Evolutionary conservation across 352 stramenopile genomes (phyloP).

Genomic region (Saprolegnia parasitica): DNA sequence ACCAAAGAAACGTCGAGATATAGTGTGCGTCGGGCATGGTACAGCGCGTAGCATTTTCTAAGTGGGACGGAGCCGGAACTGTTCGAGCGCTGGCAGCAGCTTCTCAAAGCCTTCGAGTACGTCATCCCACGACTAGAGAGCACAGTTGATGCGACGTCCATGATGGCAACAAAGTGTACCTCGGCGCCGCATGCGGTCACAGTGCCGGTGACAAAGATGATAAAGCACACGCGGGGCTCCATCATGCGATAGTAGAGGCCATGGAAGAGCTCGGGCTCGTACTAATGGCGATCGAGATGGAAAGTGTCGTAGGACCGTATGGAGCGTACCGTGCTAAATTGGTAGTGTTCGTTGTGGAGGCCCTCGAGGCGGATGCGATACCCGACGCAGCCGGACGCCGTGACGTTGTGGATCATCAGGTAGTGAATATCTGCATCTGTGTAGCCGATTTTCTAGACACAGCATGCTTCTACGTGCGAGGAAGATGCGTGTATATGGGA

Average conservation of each 20-base stretch:
- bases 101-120: constrained; percentile 21
- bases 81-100: constrained; percentile 8
- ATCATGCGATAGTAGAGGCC: constrained; percentile 98
- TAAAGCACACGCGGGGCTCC: constrained; percentile 93
- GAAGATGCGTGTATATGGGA: not conserved
- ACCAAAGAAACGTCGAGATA: too few species aligned
- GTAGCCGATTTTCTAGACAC: constrained; percentile 25
- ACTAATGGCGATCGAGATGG: constrained; percentile 39
- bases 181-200: constrained; percentile 94
- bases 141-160: not conserved
- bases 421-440: not conserved
- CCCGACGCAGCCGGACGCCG: constrained; percentile 87
- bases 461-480: not conserved
- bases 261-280: constrained; percentile 99
- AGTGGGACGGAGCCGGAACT: not conserved
- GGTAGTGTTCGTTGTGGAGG: constrained; percentile 48
- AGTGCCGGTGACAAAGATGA: constrained; percentile 99
- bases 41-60: not conserved
- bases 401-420: constrained; percentile 74
- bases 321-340: constrained; percentile 58
- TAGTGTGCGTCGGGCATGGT: not conserved
- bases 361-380: constrained; percentile 78
- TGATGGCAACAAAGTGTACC: constrained; percentile 29
- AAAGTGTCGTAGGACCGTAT: not conserved
- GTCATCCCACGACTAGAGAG: constrained; percentile 12